A percentile compares a stretch with the other conserved stretches of the same genome.
phyloP scores from a whole-genome alignment of 2,329 filamentous ascomycete species.

The Hymenoscyphus repandus region DNA sequence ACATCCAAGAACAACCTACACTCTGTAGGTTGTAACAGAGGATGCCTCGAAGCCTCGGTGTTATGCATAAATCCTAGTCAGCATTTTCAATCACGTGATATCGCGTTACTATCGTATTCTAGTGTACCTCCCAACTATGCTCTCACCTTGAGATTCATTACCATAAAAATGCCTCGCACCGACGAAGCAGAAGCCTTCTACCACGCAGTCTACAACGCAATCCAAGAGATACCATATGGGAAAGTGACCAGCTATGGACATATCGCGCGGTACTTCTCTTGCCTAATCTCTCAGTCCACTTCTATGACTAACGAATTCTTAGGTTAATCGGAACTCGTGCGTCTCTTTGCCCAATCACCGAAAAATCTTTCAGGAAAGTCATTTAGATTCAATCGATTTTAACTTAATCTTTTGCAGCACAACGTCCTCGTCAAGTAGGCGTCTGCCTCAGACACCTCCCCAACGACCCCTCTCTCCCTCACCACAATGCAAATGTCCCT shows the following conservation, averaged over 20 bases:
- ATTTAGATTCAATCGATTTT: too few species aligned
- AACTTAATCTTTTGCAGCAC: too few species aligned
- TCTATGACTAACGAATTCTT: too few species aligned
- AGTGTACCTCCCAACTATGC: not conserved
- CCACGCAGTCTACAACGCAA: conserved; percentile 70
- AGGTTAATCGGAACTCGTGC: conserved; percentile 64
- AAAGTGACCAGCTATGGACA: conserved; percentile 85
- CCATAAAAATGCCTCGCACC: conserved; percentile 51
- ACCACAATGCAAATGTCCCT: conserved; percentile 74
- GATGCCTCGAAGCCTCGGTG: too few species aligned
- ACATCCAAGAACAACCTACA: too few species aligned
- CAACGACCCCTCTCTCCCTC: conserved; percentile 43
- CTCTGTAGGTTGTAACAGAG: too few species aligned
- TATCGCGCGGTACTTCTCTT: conserved; percentile 48
- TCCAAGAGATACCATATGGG: conserved; percentile 79
- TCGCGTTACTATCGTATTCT: not conserved
- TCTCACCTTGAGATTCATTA: conserved; percentile 1
- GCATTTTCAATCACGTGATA: not conserved
- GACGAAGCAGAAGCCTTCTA: conserved; percentile 74
- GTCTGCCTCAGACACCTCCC: conserved; percentile 85
- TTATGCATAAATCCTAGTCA: too few species aligned
- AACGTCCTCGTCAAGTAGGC: conserved; percentile 78
- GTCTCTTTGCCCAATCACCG: conserved; percentile 27
- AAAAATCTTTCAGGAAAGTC: too few species aligned
- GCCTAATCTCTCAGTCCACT: too few species aligned